Evolutionary conservation across 2,329 filamentous ascomycete species (phyloP).

Genomic region (Cercospora sesami): DNA sequence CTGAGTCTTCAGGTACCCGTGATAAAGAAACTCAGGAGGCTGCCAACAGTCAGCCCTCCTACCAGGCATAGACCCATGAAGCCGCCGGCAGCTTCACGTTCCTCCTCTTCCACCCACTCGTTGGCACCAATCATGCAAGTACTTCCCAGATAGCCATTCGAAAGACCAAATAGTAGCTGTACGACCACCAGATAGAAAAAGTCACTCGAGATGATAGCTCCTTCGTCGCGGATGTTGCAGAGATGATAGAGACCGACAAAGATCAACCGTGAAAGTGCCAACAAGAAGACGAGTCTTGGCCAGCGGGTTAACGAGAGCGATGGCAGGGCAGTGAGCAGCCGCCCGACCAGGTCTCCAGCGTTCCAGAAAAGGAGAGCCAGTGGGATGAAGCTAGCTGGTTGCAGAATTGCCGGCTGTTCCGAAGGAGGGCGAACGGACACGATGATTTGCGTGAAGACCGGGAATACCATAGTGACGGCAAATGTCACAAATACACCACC

Average conservation of each 20-base stretch:
- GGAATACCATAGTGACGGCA: conserved; percentile 86
- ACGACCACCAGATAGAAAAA: conserved; percentile 83
- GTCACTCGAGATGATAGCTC: conserved; percentile 74
- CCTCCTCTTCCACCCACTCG: conserved; percentile 76
- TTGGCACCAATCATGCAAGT: conserved; percentile 89
- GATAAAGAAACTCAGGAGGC: conserved; percentile 79
- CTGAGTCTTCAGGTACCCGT: conserved; percentile 42
- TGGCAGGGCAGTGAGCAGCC: conserved; percentile 65
- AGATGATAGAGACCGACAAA: conserved; percentile 86
- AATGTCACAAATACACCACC: conserved; percentile 80
- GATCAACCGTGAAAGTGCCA: conserved; percentile 63
- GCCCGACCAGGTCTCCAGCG: conserved; percentile 76
- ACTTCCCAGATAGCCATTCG: conserved; percentile 83
- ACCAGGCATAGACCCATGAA: conserved; percentile 96
- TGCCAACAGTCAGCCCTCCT: conserved; percentile 78
- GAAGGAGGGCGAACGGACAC: conserved; percentile 44
- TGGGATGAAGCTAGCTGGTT: conserved; percentile 79
- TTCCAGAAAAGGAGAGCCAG: conserved; percentile 94
- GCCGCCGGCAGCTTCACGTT: conserved; percentile 83
- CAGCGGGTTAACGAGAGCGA: conserved; percentile 58
- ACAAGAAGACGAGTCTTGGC: conserved; percentile 66
- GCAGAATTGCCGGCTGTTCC: conserved; percentile 60
- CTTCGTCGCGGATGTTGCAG: conserved; percentile 80
- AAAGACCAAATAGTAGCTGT: conserved; percentile 78
- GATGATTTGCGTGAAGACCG: conserved; percentile 73